Base-by-base conservation (phyloP, 768 basidiomycete species). In the Nidularia sp. region DNA sequence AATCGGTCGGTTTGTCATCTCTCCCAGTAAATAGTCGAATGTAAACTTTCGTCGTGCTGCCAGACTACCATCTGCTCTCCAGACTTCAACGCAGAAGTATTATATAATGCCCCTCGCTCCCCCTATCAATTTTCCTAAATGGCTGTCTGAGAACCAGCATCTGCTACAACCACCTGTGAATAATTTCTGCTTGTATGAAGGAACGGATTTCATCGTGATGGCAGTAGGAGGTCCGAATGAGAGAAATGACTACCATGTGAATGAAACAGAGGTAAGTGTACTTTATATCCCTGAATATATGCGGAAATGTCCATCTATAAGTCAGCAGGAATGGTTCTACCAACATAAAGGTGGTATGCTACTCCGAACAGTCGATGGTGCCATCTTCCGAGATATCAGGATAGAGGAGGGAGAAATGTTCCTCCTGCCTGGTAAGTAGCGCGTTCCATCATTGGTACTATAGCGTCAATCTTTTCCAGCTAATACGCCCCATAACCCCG, bases 391-490 rank as follows among this genome's bases (percentile, higher is more conserved):
- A 62, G 96, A 98, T 65, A 89, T 98, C 46, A 72, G 72, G 29
- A 97, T 98, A 59, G 88, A 85, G 56, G 94, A 99, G 68, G 95
- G 95, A 45, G 93, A 94, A 54, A 98, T 98, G 94, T 98, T 97
- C 68, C 62, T 98, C 59, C 74, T 98, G 22, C 96, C 96, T 47
- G 90, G 96, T 92, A 56, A 49, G 78, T 63, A 9, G 44, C 15
- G 29, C 2, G 2, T 9, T 15, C 15, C 9, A 32, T 22, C 18
- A 9, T 22, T 3, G 25, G 9, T 31, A 32, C 50, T 44, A 31
- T n/a, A 32, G 8, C 10, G 9, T 2, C 15, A 8, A 45, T 43
- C 29, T 34, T 32, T 5, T 22, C 22, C 57, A 96, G 96, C 85
- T 0, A 97, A 98, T 65, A 97, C 92, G 0, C 96, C 96, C 0